Percentiles rank a stretch among this genome's conserved stretches.
Conservation (phyloP, 1,139 yeast species). For the Candida sp. region DNA sequence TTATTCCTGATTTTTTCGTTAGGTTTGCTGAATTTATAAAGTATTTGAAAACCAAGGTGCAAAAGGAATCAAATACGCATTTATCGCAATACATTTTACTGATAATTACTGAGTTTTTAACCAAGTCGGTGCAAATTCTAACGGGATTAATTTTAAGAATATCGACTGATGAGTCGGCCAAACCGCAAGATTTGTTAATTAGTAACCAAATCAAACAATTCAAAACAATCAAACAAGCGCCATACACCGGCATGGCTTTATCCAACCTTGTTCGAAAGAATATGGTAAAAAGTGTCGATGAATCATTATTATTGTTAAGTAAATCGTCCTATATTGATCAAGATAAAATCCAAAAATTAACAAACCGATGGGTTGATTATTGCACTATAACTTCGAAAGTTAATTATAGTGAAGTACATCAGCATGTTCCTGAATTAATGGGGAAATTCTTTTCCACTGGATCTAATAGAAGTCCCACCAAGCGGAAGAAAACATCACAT, state of each 20-base stretch:
- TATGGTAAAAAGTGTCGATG: conserved; percentile 15
- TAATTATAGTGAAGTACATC: conserved; percentile 34
- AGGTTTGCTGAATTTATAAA: conserved; percentile 16
- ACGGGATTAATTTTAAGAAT: conserved; percentile 34
- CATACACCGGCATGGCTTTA: conserved; percentile 3
- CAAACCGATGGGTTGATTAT: conserved; percentile 42
- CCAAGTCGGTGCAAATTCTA: conserved; percentile 31
- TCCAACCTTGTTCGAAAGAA: conserved; percentile 14
- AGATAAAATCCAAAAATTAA: conserved; percentile 21
- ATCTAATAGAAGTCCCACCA: conserved; percentile 3
- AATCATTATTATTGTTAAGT: conserved; percentile 16
- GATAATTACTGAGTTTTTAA: conserved; percentile 29
- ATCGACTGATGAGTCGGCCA: conserved; percentile 10
- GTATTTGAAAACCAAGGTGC: conserved; percentile 10
- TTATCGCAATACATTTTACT: conserved; percentile 23
- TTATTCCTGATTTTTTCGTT: conserved; percentile 21
- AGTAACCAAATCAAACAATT: neutral
- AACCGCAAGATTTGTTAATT: neutral
- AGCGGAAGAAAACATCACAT: conserved; percentile 1
- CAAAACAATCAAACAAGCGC: neutral
- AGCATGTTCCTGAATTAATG: conserved; percentile 27
- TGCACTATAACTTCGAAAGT: conserved; percentile 30
- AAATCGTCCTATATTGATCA: conserved; percentile 13
- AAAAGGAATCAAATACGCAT: conserved; percentile 4
- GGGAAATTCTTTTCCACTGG: conserved; percentile 9